phyloP scores from a whole-genome alignment of 2,329 filamentous ascomycete species.

The Exophiala dermatitidis region DNA sequence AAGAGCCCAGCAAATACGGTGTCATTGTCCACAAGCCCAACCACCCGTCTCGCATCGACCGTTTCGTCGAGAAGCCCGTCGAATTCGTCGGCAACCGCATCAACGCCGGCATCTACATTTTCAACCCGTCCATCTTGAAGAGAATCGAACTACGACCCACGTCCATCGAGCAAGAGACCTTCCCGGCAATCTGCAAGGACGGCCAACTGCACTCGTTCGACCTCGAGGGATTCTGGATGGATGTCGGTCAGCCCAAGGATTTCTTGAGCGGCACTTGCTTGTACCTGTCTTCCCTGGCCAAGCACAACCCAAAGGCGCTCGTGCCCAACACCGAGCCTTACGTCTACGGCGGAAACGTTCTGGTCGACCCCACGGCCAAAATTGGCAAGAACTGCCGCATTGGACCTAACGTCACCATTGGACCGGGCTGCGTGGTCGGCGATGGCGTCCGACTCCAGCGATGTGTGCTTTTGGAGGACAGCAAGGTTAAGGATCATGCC shows the following conservation, averaged over 20 bases:
- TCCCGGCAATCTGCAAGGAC: slow-evolving; percentile 86
- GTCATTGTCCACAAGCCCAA: slow-evolving; percentile 95
- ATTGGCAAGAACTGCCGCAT: slow-evolving; percentile 98
- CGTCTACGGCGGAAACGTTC: slow-evolving; percentile 87
- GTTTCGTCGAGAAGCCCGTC: slow-evolving; percentile 98
- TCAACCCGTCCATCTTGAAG: slow-evolving; percentile 83
- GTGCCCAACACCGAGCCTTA: slow-evolving; percentile 66
- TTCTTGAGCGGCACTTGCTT: slow-evolving; percentile 94
- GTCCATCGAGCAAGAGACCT: slow-evolving; percentile 97
- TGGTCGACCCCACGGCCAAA: slow-evolving; percentile 89
- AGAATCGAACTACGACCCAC: slow-evolving; percentile 95
- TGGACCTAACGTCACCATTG: slow-evolving; percentile 93
- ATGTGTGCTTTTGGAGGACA: slow-evolving; percentile 78
- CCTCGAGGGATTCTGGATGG: slow-evolving; percentile 98
- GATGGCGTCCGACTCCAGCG: slow-evolving; percentile 92
- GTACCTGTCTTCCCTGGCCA: slow-evolving; percentile 85
- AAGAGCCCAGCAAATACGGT: slow-evolving; percentile 98
- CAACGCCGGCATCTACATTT: slow-evolving; percentile 96
- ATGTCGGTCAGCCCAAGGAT: slow-evolving; percentile 96
- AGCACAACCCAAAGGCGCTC: slow-evolving; percentile 81
- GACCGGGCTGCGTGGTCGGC: slow-evolving; percentile 82
- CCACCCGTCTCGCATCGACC: slow-evolving; percentile 86
- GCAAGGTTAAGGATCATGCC: slow-evolving; percentile 96
- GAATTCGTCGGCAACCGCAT: slow-evolving; percentile 98
- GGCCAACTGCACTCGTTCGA: slow-evolving; percentile 92